Evolutionary conservation across 2,329 filamentous ascomycete genomes (phyloP).

Genomic region (Didymella pomorum): DNA sequence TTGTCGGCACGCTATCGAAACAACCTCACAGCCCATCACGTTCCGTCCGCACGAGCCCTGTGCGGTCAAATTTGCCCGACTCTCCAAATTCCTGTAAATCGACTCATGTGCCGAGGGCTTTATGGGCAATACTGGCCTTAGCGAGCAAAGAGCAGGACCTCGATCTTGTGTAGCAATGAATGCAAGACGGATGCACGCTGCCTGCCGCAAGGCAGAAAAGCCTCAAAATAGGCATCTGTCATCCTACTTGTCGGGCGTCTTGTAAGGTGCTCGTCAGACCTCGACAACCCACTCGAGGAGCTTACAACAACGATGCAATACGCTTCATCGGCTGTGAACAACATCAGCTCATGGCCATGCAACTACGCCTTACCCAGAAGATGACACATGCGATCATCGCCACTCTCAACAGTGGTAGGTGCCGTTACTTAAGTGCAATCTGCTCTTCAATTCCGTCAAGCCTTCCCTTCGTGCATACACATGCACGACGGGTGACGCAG

Average conservation of each 20-base stretch:
- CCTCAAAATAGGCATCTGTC: not conserved
- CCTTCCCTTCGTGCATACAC: slow-evolving; percentile 13
- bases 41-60: not conserved
- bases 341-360: slow-evolving; percentile 24
- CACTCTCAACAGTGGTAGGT: slow-evolving; percentile 19
- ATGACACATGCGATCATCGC: slow-evolving; percentile 10
- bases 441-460: slow-evolving; percentile 9
- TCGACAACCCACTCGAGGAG: not conserved
- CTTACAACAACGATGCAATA: not conserved
- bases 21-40: not conserved
- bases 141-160: not conserved
- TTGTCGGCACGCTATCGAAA: slow-evolving; percentile 6
- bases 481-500: slow-evolving; percentile 29
- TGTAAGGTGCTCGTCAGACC: slow-evolving; percentile 7
- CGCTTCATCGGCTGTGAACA: not conserved
- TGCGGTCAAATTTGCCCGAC: not conserved
- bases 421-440: slow-evolving; percentile 19
- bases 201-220: not conserved
- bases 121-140: not conserved
- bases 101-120: not conserved
- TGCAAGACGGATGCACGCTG: not conserved
- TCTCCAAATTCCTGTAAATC: not conserved
- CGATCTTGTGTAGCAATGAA: not conserved
- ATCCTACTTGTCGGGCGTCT: slow-evolving; percentile 3
- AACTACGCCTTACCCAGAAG: slow-evolving; percentile 30